A percentile compares a stretch with the other conserved stretches of the same genome.
Conservation (phyloP, 495 filamentous ascomycete species). For the Aspergillus homomorphus region DNA sequence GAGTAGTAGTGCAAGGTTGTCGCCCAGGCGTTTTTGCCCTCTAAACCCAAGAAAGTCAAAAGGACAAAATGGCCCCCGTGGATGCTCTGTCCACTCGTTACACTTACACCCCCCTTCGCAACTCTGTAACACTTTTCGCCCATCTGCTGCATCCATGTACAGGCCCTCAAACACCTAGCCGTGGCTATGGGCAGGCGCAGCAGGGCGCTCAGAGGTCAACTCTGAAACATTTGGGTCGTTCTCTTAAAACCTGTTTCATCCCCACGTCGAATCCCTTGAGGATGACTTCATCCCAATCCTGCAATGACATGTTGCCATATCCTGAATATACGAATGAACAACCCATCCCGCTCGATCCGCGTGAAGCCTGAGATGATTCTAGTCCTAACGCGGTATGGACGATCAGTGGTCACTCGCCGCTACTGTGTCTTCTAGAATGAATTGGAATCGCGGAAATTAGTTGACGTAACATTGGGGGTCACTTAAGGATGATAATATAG, state of each 20-base stretch:
- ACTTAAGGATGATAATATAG: neutral
- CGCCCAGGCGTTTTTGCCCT: constrained; percentile 19
- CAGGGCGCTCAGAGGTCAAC: constrained; percentile 16
- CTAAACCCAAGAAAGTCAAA: neutral
- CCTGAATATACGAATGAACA: neutral
- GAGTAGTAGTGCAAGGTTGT: constrained; percentile 3
- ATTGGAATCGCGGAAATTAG: neutral
- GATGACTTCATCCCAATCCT: constrained; percentile 1
- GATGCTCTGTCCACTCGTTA: neutral
- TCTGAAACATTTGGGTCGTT: constrained; percentile 17
- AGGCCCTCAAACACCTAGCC: constrained; percentile 6
- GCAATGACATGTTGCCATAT: neutral
- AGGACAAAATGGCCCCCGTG: constrained; percentile 17
- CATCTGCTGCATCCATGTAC: neutral
- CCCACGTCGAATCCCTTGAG: neutral
- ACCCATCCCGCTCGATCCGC: neutral
- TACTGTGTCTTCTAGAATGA: constrained; percentile 3
- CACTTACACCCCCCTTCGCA: neutral
- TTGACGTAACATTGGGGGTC: neutral
- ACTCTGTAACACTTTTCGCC: neutral
- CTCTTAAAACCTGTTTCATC: constrained; percentile 4
- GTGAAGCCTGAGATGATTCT: neutral
- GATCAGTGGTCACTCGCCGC: neutral
- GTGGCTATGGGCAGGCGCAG: constrained; percentile 30
- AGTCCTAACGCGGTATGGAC: constrained; percentile 1